phyloP scores from a whole-genome alignment of 352 stramenopile species.

The Phytophthora parvispora region DNA sequence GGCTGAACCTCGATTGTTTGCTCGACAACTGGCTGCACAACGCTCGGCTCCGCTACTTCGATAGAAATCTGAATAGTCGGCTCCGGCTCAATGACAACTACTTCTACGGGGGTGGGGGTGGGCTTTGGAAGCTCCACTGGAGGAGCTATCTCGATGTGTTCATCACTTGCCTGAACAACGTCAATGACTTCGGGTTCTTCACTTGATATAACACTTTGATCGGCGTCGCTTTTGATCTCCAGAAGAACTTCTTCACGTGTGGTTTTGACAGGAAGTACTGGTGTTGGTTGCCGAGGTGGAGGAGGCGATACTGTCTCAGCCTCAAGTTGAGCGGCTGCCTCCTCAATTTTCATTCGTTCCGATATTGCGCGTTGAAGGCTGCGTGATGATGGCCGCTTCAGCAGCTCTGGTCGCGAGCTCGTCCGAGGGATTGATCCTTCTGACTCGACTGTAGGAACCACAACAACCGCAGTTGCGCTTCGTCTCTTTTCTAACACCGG shows the following conservation, averaged over 20 bases:
- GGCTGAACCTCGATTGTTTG: not conserved
- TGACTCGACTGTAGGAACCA: slow-evolving; percentile 23
- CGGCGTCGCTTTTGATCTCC: slow-evolving; percentile 6
- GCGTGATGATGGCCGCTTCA: slow-evolving; percentile 17
- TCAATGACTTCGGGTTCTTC: not conserved
- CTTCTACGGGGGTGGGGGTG: slow-evolving; percentile 1
- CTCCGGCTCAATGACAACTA: slow-evolving; percentile 1
- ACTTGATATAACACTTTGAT: not conserved
- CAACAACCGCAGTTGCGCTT: slow-evolving; percentile 35
- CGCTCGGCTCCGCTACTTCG: slow-evolving; percentile 9
- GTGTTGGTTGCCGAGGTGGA: slow-evolving; percentile 8
- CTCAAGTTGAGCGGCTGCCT: slow-evolving; percentile 15
- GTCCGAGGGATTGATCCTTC: not conserved
- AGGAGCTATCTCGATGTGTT: not conserved
- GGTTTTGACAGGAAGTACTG: not conserved
- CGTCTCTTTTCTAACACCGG: slow-evolving; percentile 17
- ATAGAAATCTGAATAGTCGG: not conserved
- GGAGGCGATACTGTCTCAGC: not conserved
- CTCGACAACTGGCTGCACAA: not conserved
- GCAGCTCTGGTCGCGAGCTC: slow-evolving; percentile 6
- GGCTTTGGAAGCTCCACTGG: slow-evolving; percentile 4
- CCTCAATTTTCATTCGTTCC: slow-evolving; percentile 16
- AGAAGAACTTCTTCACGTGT: slow-evolving; percentile 6
- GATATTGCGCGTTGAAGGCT: slow-evolving; percentile 15
- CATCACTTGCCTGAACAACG: not conserved